Evolutionary conservation across 2,329 filamentous ascomycete species (phyloP).

Genomic region (Tolypocladium amazonense): DNA sequence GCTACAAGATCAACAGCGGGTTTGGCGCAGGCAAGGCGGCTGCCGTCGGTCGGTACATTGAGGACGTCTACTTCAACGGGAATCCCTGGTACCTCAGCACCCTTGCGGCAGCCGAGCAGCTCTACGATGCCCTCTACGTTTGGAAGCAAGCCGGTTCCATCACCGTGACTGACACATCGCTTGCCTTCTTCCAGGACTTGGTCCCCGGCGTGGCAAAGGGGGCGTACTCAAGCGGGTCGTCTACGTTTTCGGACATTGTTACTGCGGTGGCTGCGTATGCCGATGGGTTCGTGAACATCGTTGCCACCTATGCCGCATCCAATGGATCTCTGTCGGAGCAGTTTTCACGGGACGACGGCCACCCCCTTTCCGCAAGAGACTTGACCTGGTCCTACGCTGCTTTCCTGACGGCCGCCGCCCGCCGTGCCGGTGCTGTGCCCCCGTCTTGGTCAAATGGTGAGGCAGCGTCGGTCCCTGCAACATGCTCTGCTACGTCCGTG

Average conservation of each 20-base stretch:
- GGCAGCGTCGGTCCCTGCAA: slow-evolving; percentile 35
- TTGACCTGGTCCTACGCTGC: slow-evolving; percentile 67
- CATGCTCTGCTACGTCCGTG: slow-evolving; percentile 36
- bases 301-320: slow-evolving; percentile 49
- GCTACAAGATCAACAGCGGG: slow-evolving; percentile 61
- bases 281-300: slow-evolving; percentile 50
- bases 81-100: slow-evolving; percentile 78
- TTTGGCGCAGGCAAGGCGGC: slow-evolving; percentile 48
- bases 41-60: slow-evolving; percentile 56
- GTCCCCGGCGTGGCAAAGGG: slow-evolving; percentile 46
- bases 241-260: slow-evolving; percentile 43
- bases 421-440: slow-evolving; percentile 44
- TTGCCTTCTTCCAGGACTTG: slow-evolving; percentile 62
- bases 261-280: slow-evolving; percentile 47
- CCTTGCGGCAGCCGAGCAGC: slow-evolving; percentile 66
- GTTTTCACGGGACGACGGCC: slow-evolving; percentile 42
- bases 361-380: slow-evolving; percentile 51
- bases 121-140: slow-evolving; percentile 65
- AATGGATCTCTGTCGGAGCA: slow-evolving; percentile 61
- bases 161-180: slow-evolving; percentile 51
- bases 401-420: slow-evolving; percentile 51
- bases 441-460: slow-evolving; percentile 41
- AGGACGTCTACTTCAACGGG: slow-evolving; percentile 65
- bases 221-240: slow-evolving; percentile 42
- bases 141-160: slow-evolving; percentile 57